phyloP scores from a whole-genome alignment of 129 eudicot species.

The Ambrosia artemisiifolia region DNA sequence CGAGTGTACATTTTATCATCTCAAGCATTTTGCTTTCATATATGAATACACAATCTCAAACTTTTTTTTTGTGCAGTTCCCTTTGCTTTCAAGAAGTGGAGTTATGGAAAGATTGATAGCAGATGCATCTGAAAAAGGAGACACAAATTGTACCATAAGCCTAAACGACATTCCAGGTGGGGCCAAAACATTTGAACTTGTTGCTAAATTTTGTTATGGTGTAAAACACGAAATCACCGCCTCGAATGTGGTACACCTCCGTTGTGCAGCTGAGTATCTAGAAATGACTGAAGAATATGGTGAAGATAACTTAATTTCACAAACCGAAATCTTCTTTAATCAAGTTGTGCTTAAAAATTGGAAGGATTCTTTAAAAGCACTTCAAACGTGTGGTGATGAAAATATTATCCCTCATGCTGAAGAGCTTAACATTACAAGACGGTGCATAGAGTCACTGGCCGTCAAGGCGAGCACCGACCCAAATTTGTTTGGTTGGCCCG shows the following conservation, averaged over 20 bases:
- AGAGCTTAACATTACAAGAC: slow-evolving; percentile 57
- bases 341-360: slow-evolving; percentile 66
- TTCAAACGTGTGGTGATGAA: slow-evolving; percentile 62
- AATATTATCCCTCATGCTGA: slow-evolving; percentile 56
- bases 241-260: slow-evolving; percentile 71
- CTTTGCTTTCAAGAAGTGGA: slow-evolving; percentile 90
- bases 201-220: slow-evolving; percentile 93
- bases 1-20: no score
- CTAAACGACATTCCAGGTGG: slow-evolving; percentile 78
- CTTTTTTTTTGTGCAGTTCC: slow-evolving; percentile 52
- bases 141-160: slow-evolving; percentile 46
- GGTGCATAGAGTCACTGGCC: slow-evolving; percentile 84
- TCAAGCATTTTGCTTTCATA: not conserved
- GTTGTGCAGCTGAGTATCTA: slow-evolving; percentile 82
- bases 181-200: slow-evolving; percentile 75
- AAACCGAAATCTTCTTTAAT: slow-evolving; percentile 71
- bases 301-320: slow-evolving; percentile 84
- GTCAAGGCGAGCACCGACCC: slow-evolving; percentile 83
- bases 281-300: slow-evolving; percentile 93
- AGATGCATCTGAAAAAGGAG: slow-evolving; percentile 58
- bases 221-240: slow-evolving; percentile 95
- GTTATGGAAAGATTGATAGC: slow-evolving; percentile 78
- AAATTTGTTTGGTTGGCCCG: slow-evolving; percentile 84
- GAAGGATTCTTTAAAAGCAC: slow-evolving; percentile 84
- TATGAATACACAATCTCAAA: not conserved